Evolutionary conservation across 1,284 basidiomycete genomes (phyloP).

Genomic region (Cutaneotrichosporon sp.): DNA sequence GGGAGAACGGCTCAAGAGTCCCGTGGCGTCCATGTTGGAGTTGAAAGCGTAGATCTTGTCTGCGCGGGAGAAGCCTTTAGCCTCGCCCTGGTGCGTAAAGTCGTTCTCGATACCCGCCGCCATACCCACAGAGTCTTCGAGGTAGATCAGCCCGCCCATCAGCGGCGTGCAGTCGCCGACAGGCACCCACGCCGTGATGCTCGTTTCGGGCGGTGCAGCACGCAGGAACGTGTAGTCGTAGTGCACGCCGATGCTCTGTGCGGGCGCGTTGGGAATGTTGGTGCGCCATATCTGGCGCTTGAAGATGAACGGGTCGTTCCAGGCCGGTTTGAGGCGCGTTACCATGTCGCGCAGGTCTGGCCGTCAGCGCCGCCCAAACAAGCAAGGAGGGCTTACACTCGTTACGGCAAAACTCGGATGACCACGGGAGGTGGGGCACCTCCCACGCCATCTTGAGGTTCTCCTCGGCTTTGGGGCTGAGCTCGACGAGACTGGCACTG

Average conservation of each 20-base stretch:
- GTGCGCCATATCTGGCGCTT: constrained; percentile 20
- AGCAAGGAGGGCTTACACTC: constrained; percentile 1
- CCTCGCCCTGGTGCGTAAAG: constrained; percentile 8
- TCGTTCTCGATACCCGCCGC: constrained; percentile 19
- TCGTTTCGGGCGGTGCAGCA: constrained; percentile 18
- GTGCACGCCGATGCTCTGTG: constrained; percentile 18
- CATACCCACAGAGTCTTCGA: constrained; percentile 17
- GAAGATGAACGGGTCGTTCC: constrained; percentile 13
- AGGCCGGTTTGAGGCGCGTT: constrained; percentile 10
- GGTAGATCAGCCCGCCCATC: constrained; percentile 28
- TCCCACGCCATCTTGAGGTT: constrained; percentile 4
- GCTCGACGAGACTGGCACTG: neutral
- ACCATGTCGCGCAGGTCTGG: constrained; percentile 16
- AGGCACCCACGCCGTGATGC: constrained; percentile 29
- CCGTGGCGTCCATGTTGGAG: constrained; percentile 9
- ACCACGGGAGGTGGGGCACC: constrained; percentile 3
- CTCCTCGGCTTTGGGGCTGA: neutral
- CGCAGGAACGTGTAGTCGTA: constrained; percentile 26
- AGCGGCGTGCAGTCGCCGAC: constrained; percentile 21
- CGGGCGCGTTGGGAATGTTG: constrained; percentile 16
- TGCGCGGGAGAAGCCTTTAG: constrained; percentile 11
- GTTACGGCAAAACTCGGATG: constrained; percentile 10
- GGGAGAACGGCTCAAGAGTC: constrained; percentile 1
- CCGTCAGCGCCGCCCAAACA: neutral
- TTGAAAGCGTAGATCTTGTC: constrained; percentile 25